Evolutionary conservation across 176 grass and related monocot species (phyloP), one percentile per base, ranked within the genome.

Genomic region (Carex kokanica): DNA sequence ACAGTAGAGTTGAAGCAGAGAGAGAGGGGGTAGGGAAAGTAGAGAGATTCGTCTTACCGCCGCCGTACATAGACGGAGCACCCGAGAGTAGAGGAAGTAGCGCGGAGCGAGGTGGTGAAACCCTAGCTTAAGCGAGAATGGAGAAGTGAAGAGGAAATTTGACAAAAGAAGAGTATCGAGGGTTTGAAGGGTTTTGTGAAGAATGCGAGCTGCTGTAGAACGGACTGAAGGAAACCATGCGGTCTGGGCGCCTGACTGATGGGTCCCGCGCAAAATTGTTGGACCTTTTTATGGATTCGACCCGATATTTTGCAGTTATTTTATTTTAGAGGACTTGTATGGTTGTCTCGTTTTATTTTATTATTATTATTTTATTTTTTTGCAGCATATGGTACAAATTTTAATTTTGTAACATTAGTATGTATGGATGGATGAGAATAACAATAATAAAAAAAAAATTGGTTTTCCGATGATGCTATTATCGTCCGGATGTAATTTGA

Each of bases 41-140:
- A 70, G 16, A 36, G 74, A 3, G 25, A 88, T 73, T 11, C 40
- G 32, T 65, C 93, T 95, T 88, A 99, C 96, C 96, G 66, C 96
- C 96, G 31, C 96, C 96, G 78, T 99, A 99, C 96, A 99, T 99
- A 74, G 69, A 64, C 90, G 85, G 83, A 62, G 57, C 86, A 67
- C 56, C 20, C 20, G 77, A 2, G 61, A 62, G 18, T 6, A 15
- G 7, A 31, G 23, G 43, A 41, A 29, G 54, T 27, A 13, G 17
- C 3, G 34, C 8, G n/a, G 14, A 4, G 55, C 8, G 17, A 10
- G n/a, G 64, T 2, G 40, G 29, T n/a, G 81, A 87, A 93, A 88
- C 83, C 91, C 88, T 90, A 90, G 77, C 75, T 88, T 67, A 63
- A 64, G 63, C 84, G 83, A 78, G 79, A 74, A 52, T 64, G 4